Base-by-base conservation (phyloP, 208 protist species). In the Acanthamoeba quina region DNA sequence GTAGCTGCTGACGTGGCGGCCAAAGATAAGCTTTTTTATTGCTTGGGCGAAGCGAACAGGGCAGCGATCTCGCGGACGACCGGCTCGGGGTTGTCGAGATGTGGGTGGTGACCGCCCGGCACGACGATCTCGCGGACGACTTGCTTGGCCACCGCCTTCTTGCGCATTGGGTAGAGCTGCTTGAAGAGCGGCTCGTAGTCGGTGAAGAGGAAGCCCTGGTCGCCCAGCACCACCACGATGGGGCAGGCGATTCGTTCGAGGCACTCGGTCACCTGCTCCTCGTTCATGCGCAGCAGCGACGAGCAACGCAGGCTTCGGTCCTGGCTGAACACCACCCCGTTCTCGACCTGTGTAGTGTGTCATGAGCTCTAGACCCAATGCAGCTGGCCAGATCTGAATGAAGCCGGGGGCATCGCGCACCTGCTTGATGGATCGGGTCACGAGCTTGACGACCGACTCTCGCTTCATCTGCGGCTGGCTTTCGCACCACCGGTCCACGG, bases 21-120 rank as follows among this genome's bases (percentile, higher is more conserved):
- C 66, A 37, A 17, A 74, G 24, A 29, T n/a, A n/a, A n/a, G n/a
- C n/a, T 24, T 9, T 41, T 41, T 74, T 74, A 41, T 74, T 15
- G 26, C 66, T 5, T 72, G 24, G 13, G 47, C 13, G 47, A 52
- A 52, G 31, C 26, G 60, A 72, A 26, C 29, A 41, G 66, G 29
- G 29, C 26, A n/a, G 37, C 66, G 13, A 72, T 72, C 66, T 72
- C 66, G 10, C 66, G 26, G 4, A 24, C 60, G 7, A 66, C 44
- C 24, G 44, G 49, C 44, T 88, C 80, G 13, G 80, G 49, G 80
- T 88, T 88, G 80, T 88, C 80, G 29, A 88, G 54, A 62, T 88
- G 80, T 31, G 49, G 47, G 24, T 88, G 80, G 26, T 88, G 80
- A 5, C 47, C 54, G n/a, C 80, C 80, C 21, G 44, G 19, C n/a